These are phyloP conservation scores for Pseudoturritis turrita DNA, from an alignment of 345 rosid species.

Conservation along the genomic window DNA sequence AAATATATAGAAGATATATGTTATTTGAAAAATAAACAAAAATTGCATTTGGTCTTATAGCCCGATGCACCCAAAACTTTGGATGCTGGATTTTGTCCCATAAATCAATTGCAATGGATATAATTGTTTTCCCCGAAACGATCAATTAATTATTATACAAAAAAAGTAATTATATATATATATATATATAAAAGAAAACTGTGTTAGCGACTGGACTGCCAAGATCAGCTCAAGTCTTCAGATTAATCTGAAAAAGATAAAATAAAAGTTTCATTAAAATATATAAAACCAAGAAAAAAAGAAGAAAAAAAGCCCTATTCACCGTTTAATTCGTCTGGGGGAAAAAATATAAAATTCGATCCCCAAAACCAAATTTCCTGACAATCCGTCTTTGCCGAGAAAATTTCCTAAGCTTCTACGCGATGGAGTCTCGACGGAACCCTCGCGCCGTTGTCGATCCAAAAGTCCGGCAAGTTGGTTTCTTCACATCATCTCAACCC, in stretches of 20 bases:
- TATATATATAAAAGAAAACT: too few relatives aligned
- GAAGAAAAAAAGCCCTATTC: neutral
- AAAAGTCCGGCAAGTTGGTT: slow-evolving; percentile 83
- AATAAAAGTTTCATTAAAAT: neutral
- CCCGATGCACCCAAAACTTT: too few relatives aligned
- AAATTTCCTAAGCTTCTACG: neutral
- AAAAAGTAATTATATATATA: too few relatives aligned
- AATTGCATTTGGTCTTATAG: too few relatives aligned
- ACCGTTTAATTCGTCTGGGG: slow-evolving; percentile 8
- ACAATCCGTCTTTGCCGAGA: slow-evolving; percentile 13
- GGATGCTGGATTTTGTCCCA: too few relatives aligned
- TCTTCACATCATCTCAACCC: slow-evolving; percentile 53
- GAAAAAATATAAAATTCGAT: neutral
- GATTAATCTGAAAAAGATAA: neutral
- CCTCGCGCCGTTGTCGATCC: slow-evolving; percentile 77
- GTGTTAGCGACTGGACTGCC: slow-evolving; percentile 7
- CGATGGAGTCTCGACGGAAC: slow-evolving; percentile 76
- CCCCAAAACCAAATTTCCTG: slow-evolving; percentile 3
- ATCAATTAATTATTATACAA: too few relatives aligned
- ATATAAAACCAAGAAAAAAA: too few relatives aligned
- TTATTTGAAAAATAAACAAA: too few relatives aligned
- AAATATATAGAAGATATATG: too few relatives aligned
- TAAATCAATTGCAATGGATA: too few relatives aligned
- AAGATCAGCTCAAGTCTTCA: slow-evolving; percentile 5
- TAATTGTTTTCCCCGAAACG: too few relatives aligned